Conservation (phyloP, 306 rosid genomes). For the Castanospermum australe region DNA sequence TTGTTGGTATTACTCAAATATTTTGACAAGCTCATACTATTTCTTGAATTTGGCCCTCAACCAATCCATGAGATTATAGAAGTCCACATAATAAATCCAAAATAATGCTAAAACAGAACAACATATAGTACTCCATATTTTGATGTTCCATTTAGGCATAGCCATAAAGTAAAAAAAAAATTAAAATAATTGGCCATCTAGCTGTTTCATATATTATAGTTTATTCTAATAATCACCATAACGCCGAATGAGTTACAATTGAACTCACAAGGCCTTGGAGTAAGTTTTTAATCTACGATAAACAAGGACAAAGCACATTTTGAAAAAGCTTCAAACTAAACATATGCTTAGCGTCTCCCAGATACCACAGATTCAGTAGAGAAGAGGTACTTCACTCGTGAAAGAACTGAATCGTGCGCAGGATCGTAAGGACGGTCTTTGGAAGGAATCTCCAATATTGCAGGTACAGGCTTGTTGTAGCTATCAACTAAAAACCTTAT, state of each 20-base stretch:
- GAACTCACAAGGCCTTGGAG: neutral
- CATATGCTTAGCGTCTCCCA: constrained; percentile 47
- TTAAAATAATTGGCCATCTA: neutral
- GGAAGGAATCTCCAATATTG: constrained; percentile 79
- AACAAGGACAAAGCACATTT: neutral
- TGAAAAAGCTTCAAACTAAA: neutral
- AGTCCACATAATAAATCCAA: neutral
- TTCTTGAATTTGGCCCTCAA: no score
- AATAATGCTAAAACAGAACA: neutral
- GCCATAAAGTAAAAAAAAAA: neutral
- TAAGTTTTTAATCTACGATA: neutral
- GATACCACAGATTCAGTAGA: constrained; percentile 76
- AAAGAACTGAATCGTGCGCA: constrained; percentile 74
- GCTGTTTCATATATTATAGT: neutral
- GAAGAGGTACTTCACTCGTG: constrained; percentile 79
- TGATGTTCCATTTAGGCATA: neutral
- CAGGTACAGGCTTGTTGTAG: constrained; percentile 77
- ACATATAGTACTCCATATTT: neutral
- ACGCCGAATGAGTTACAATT: neutral
- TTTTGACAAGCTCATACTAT: neutral
- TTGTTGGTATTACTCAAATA: neutral
- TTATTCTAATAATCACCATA: constrained; percentile 9
- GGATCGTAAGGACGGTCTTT: constrained; percentile 87
- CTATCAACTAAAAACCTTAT: constrained; percentile 75
- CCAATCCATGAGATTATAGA: neutral